Evolutionary conservation across 2,329 filamentous ascomycete species (phyloP).

Genomic region (Ilyonectria sp.): DNA sequence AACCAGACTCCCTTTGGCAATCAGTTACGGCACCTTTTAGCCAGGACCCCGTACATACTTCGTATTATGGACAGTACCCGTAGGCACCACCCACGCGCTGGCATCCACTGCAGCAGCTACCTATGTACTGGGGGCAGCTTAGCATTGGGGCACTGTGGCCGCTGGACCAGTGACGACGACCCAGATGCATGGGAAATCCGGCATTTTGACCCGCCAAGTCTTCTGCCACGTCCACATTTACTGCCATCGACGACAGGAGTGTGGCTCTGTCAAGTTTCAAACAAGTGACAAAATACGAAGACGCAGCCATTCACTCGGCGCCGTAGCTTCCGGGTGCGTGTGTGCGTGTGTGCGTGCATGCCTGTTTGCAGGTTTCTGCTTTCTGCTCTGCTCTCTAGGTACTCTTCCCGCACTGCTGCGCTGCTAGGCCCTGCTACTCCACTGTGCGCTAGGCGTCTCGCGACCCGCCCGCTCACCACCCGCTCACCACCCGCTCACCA

Average conservation of each 20-base stretch:
- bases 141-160: constrained; percentile 1
- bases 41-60: neutral
- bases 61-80: neutral
- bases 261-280: constrained; percentile 2
- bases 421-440: neutral
- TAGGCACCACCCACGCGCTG: neutral
- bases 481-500: neutral
- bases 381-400: neutral
- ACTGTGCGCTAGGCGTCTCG: neutral
- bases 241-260: neutral
- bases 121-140: constrained; percentile 4
- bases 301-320: neutral
- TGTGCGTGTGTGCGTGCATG: neutral
- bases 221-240: constrained; percentile 32
- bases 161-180: constrained; percentile 21
- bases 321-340: neutral
- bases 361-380: neutral
- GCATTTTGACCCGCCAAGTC: constrained; percentile 31
- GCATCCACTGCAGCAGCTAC: neutral
- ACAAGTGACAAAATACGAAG: neutral
- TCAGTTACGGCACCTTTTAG: constrained; percentile 20
- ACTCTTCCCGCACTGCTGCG: no score
- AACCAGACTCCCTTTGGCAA: constrained; percentile 5
- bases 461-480: neutral
- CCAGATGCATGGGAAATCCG: constrained; percentile 16